A percentile compares a stretch with the other conserved stretches of the same genome.
These are phyloP conservation scores for Ophiostoma sp. DNA, from an alignment of 2,329 filamentous ascomycete genomes.

Conservation along the genomic window DNA sequence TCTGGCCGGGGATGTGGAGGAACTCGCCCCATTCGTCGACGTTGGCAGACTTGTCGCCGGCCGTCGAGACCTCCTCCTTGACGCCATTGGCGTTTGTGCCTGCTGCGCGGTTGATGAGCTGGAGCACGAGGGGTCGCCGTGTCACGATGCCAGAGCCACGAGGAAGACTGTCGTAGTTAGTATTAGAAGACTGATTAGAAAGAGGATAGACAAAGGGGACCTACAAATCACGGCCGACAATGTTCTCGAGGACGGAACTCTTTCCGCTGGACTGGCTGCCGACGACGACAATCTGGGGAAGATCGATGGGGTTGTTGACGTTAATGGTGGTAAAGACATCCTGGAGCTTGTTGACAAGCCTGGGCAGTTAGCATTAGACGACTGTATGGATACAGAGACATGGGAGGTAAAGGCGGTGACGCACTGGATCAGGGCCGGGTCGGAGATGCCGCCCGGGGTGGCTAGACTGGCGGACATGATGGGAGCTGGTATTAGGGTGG, in stretches of 20 bases:
- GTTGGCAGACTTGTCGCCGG: conserved; percentile 82
- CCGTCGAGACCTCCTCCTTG: conserved; percentile 58
- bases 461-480: conserved; percentile 25
- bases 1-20: conserved; percentile 83
- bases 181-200: not conserved
- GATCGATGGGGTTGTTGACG: conserved; percentile 97
- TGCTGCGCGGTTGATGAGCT: conserved; percentile 85
- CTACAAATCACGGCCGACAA: conserved; percentile 97
- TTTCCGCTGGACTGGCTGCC: conserved; percentile 99
- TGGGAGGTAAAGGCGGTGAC: conserved; percentile 6
- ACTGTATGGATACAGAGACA: not conserved
- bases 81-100: conserved; percentile 66
- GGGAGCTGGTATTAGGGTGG: not conserved
- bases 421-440: conserved; percentile 29
- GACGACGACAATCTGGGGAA: conserved; percentile 96
- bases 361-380: conserved; percentile 31
- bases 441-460: conserved; percentile 29
- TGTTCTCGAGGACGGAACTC: conserved; percentile 98
- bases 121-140: conserved; percentile 87
- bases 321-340: conserved; percentile 99
- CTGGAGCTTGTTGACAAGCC: conserved; percentile 96
- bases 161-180: conserved; percentile 60
- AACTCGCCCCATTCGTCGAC: conserved; percentile 98
- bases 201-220: conserved; percentile 35
- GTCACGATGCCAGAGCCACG: conserved; percentile 98